phyloP scores from a whole-genome alignment of 2,329 filamentous ascomycete genomes.

The Fusarium paranaense region DNA sequence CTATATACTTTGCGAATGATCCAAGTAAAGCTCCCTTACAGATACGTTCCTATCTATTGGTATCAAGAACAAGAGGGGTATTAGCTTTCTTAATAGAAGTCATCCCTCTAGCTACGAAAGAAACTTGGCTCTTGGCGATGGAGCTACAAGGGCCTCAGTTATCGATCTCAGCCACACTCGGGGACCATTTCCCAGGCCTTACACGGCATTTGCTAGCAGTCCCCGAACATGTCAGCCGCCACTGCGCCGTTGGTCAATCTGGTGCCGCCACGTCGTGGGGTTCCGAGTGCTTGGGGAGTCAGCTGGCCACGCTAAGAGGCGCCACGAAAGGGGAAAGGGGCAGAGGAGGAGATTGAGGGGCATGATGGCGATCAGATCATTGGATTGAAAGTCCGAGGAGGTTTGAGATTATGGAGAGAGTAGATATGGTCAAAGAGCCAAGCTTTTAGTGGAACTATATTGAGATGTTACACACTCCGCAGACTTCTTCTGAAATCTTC shows the following conservation, averaged over 20 bases:
- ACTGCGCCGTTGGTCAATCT: neutral
- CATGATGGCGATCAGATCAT: neutral
- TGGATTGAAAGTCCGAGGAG: neutral
- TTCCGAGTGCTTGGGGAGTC: neutral
- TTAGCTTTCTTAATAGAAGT: neutral
- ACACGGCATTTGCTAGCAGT: neutral
- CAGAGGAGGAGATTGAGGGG: neutral
- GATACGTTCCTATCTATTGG: neutral
- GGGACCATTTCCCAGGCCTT: neutral
- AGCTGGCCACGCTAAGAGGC: neutral
- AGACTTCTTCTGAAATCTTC: neutral
- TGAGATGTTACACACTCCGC: neutral
- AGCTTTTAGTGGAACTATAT: neutral
- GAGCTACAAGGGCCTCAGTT: neutral
- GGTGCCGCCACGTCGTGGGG: neutral
- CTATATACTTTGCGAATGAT: neutral
- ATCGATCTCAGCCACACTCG: neutral
- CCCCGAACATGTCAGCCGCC: neutral
- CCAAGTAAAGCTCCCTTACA: neutral
- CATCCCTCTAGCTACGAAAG: neutral
- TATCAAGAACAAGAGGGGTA: neutral
- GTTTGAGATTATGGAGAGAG: neutral
- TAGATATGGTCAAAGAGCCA: neutral
- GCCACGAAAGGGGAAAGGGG: neutral
- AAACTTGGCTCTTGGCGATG: neutral